Conservation (phyloP, 2,329 filamentous ascomycete species). For the Neobulgaria alba region DNA sequence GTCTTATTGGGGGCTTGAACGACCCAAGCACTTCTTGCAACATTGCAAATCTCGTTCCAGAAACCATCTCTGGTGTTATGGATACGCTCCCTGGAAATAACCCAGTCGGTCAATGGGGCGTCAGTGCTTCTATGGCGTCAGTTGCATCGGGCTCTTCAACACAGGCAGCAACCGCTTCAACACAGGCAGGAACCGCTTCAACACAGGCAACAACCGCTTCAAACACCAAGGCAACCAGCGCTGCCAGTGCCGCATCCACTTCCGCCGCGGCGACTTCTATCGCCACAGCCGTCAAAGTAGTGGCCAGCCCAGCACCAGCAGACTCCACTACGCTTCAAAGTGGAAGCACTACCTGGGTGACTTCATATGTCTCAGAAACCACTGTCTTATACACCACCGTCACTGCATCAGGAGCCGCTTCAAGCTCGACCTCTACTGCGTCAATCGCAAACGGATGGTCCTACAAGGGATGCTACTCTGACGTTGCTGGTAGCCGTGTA, state of each 20-base stretch:
- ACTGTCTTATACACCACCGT: constrained; percentile 35
- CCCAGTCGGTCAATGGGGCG: constrained; percentile 43
- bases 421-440: constrained; percentile 15
- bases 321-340: constrained; percentile 6
- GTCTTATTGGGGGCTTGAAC: constrained; percentile 46
- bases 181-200: constrained; percentile 2
- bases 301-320: background rate
- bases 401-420: constrained; percentile 18
- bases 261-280: constrained; percentile 1
- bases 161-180: constrained; percentile 4
- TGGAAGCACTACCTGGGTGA: constrained; percentile 3
- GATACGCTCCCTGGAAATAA: constrained; percentile 46
- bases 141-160: background rate
- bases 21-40: constrained; percentile 39
- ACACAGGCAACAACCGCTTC: constrained; percentile 1
- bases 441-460: constrained; percentile 29
- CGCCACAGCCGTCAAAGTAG: background rate
- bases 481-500: constrained; percentile 28
- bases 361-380: constrained; percentile 34
- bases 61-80: constrained; percentile 37
- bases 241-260: background rate
- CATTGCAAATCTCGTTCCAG: constrained; percentile 37
- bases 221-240: constrained; percentile 1
- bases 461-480: constrained; percentile 37
- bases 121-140: constrained; percentile 13